A percentile compares a stretch with the other conserved stretches of the same genome.
phyloP scores from a whole-genome alignment of 352 stramenopile species.

The Thalassiosira hispida region DNA sequence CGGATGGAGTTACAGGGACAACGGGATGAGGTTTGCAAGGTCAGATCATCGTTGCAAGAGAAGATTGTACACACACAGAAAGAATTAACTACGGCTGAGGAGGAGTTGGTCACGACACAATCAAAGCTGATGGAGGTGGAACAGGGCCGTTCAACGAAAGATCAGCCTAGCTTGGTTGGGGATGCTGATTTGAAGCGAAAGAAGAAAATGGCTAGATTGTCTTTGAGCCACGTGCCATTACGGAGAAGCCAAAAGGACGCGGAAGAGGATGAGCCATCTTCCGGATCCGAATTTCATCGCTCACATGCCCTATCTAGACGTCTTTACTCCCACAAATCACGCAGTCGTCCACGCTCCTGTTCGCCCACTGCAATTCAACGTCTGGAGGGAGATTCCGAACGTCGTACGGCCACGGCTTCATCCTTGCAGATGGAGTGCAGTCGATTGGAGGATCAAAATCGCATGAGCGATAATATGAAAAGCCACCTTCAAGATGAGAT shows the following conservation, averaged over 20 bases:
- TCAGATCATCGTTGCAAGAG: slow-evolving; percentile 67
- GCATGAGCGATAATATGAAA: slow-evolving; percentile 76
- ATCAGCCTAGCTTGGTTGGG: not conserved
- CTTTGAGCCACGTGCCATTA: not conserved
- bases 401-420: slow-evolving; percentile 57
- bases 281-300: slow-evolving; percentile 30
- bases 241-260: not conserved
- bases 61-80: slow-evolving; percentile 63
- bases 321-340: slow-evolving; percentile 25
- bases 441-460: slow-evolving; percentile 77
- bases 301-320: slow-evolving; percentile 44
- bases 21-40: slow-evolving; percentile 48
- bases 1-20: slow-evolving; percentile 40
- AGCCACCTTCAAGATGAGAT: slow-evolving; percentile 78
- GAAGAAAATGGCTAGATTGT: slow-evolving; percentile 19
- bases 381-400: slow-evolving; percentile 59
- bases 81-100: slow-evolving; percentile 61
- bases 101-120: slow-evolving; percentile 43
- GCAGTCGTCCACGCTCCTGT: slow-evolving; percentile 59
- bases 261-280: slow-evolving; percentile 11
- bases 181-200: slow-evolving; percentile 13
- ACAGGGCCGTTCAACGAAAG: slow-evolving; percentile 8
- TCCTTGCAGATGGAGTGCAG: slow-evolving; percentile 63
- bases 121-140: slow-evolving; percentile 44
- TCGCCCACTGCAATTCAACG: slow-evolving; percentile 67